Percentiles rank a stretch among this genome's conserved stretches.
phyloP scores from a whole-genome alignment of 768 basidiomycete genomes.

The Arthromyces matolae region DNA sequence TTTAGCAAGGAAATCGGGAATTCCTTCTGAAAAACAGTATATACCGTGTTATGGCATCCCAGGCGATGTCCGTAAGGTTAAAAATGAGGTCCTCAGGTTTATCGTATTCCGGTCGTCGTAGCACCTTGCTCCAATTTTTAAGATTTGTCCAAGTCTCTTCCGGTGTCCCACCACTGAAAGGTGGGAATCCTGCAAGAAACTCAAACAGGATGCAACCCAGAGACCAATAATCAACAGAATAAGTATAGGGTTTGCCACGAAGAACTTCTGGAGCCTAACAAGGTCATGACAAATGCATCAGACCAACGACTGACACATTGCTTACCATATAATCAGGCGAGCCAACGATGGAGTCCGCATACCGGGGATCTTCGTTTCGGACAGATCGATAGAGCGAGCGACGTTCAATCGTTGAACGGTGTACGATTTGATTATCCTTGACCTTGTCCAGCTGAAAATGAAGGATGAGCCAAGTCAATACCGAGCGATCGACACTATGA shows the following conservation, averaged over 20 bases:
- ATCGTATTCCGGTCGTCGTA: conserved; percentile 93
- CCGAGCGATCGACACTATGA: not conserved
- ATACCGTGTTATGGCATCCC: conserved; percentile 89
- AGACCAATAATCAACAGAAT: conserved; percentile 97
- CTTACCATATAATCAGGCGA: conserved; percentile 95
- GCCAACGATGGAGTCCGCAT: conserved; percentile 96
- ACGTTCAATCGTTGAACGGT: conserved; percentile 90
- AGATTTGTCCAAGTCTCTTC: conserved; percentile 99
- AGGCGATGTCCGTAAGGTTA: conserved; percentile 89
- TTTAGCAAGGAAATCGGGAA: not conserved
- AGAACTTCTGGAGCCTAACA: conserved; percentile 79
- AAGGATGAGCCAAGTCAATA: not conserved
- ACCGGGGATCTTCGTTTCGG: conserved; percentile 84
- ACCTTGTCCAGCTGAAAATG: conserved; percentile 82
- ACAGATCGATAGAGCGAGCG: conserved; percentile 93
- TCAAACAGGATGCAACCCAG: conserved; percentile 98
- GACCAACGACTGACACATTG: too few species aligned
- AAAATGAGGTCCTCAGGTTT: conserved; percentile 95
- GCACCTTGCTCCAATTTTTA: conserved; percentile 94
- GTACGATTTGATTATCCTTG: conserved; percentile 87
- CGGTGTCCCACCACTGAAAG: conserved; percentile 91
- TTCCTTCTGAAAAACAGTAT: too few species aligned
- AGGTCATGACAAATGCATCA: too few species aligned
- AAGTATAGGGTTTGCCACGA: conserved; percentile 91
- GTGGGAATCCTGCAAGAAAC: conserved; percentile 94